These are phyloP conservation scores for Chrysosporium keratinophilum DNA, from an alignment of 2,329 filamentous ascomycete genomes.

Conservation along the genomic window DNA sequence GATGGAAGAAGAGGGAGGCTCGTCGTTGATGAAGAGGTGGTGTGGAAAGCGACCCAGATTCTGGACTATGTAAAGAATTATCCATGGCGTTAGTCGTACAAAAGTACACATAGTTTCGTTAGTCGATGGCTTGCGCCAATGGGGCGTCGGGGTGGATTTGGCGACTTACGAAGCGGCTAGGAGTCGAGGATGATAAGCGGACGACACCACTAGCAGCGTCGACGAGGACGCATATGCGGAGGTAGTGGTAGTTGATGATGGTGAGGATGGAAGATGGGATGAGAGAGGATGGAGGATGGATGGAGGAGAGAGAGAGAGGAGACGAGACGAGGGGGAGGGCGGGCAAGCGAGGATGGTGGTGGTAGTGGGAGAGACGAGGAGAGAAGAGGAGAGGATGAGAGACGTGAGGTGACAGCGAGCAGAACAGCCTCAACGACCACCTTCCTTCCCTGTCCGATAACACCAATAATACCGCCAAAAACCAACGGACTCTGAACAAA, in stretches of 20 bases:
- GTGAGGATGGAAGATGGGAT: not conserved
- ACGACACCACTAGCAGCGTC: constrained; percentile 26
- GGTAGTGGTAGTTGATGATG: constrained; percentile 6
- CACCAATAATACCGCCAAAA: too few relatives aligned
- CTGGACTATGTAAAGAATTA: constrained; percentile 1
- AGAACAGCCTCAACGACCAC: constrained; percentile 1
- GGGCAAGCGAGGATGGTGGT: not conserved
- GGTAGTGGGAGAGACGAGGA: not conserved
- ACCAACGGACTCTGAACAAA: too few relatives aligned
- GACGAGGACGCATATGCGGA: constrained; percentile 17
- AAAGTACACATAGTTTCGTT: not conserved
- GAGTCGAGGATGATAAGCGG: not conserved
- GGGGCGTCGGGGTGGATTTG: constrained; percentile 5
- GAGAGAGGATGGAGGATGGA: constrained; percentile 16
- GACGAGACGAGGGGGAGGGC: constrained; percentile 14
- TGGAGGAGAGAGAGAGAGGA: constrained; percentile 17
- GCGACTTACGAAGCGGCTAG: constrained; percentile 3
- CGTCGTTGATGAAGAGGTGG: constrained; percentile 22
- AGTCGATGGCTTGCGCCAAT: constrained; percentile 8
- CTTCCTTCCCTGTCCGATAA: constrained; percentile 1
- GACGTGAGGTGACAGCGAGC: constrained; percentile 1
- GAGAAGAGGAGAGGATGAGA: not conserved
- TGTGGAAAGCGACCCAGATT: constrained; percentile 14
- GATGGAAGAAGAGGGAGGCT: not conserved
- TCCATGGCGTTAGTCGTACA: constrained; percentile 7